phyloP scores from a whole-genome alignment of 148 eudicot genomes.

The Nyssa sinensis region DNA sequence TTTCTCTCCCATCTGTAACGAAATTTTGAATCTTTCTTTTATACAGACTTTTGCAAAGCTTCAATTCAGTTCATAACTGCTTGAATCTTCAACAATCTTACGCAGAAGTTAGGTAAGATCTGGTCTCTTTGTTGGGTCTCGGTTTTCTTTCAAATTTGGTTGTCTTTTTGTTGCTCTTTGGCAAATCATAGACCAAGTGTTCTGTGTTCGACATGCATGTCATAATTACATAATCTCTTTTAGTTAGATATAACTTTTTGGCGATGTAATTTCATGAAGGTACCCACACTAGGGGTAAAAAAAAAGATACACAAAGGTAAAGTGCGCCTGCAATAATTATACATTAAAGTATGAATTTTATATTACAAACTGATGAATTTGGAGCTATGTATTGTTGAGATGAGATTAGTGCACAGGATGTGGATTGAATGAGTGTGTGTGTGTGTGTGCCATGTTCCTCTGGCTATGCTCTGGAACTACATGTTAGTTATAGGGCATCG shows the following conservation, averaged over 20 bases:
- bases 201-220: too few relatives aligned
- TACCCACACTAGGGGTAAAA: too few relatives aligned
- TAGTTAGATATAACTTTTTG: not conserved
- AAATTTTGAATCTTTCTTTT: conserved; percentile 7
- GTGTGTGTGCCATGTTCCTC: not conserved
- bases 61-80: not conserved
- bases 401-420: not conserved
- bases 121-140: not conserved
- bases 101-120: not conserved
- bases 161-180: not conserved
- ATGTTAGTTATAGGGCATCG: too few relatives aligned
- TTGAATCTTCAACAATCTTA: not conserved
- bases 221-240: not conserved
- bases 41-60: conserved; percentile 2
- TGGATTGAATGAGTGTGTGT: not conserved
- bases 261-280: too few relatives aligned
- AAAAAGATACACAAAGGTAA: not conserved
- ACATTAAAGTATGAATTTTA: too few relatives aligned
- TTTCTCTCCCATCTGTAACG: not conserved
- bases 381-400: not conserved
- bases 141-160: not conserved
- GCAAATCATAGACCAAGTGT: not conserved
- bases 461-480: not conserved
- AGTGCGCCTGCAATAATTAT: not conserved
- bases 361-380: not conserved